Conservation (phyloP, 2,329 filamentous ascomycete genomes). For the Pezicula carpinea region DNA sequence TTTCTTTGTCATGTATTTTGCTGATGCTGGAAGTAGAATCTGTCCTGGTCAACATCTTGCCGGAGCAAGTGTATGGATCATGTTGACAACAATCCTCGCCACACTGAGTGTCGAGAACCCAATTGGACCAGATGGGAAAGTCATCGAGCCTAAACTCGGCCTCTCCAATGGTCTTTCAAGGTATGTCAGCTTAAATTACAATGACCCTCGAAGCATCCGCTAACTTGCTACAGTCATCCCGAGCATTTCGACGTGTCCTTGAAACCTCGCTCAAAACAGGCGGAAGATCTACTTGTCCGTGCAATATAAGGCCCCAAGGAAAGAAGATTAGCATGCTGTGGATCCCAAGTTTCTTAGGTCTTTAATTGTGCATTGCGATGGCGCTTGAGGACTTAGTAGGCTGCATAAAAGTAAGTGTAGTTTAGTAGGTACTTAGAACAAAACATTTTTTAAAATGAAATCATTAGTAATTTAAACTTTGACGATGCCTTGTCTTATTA, state of each 20-base stretch:
- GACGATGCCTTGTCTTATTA: too few relatives aligned
- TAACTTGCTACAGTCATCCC: constrained; percentile 1
- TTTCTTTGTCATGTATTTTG: background rate
- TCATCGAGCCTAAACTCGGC: constrained; percentile 25
- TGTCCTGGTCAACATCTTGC: constrained; percentile 48
- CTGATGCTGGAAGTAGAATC: constrained; percentile 13
- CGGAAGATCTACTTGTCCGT: background rate
- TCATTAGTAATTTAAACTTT: too few relatives aligned
- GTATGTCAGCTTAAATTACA: constrained; percentile 4
- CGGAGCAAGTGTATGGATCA: constrained; percentile 37
- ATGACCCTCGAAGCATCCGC: background rate
- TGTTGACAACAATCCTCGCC: constrained; percentile 35
- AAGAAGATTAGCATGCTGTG: too few relatives aligned
- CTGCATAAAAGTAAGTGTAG: too few relatives aligned
- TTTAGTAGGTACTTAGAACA: too few relatives aligned
- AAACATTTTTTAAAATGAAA: too few relatives aligned
- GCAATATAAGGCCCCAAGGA: too few relatives aligned
- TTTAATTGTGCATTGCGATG: too few relatives aligned
- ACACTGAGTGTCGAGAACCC: constrained; percentile 31
- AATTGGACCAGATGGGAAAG: constrained; percentile 30
- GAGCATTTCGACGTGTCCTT: constrained; percentile 1
- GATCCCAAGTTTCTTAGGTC: too few relatives aligned
- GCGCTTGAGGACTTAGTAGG: too few relatives aligned
- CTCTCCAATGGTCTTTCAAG: constrained; percentile 17
- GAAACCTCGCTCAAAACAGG: background rate